These are phyloP conservation scores for Mycosphaerella arachidis DNA, from an alignment of 2,329 filamentous ascomycete genomes.

Conservation along the genomic window DNA sequence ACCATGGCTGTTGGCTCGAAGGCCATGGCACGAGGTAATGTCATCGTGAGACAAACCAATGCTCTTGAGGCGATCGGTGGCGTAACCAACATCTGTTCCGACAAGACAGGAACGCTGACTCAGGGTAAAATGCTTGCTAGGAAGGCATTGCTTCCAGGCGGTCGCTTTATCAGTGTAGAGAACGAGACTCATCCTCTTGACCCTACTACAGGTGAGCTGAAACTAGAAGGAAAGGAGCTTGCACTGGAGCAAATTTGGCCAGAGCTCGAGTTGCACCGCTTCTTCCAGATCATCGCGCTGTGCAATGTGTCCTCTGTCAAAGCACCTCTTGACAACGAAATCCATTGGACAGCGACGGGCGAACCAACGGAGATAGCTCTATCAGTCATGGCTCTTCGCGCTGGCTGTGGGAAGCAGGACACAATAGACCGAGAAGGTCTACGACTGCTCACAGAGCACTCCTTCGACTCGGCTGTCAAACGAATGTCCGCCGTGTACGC, in stretches of 20 bases:
- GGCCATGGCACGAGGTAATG: slow-evolving; percentile 59
- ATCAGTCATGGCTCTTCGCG: slow-evolving; percentile 66
- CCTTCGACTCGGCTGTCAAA: slow-evolving; percentile 34
- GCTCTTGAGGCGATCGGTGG: slow-evolving; percentile 61
- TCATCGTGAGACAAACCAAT: slow-evolving; percentile 61
- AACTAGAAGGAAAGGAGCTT: slow-evolving; percentile 9
- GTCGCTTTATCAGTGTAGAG: slow-evolving; percentile 56
- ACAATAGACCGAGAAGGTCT: slow-evolving; percentile 2
- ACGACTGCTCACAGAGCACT: slow-evolving; percentile 27
- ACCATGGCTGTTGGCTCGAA: slow-evolving; percentile 61
- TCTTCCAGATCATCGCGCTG: slow-evolving; percentile 57
- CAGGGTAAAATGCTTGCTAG: slow-evolving; percentile 58
- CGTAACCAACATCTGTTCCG: slow-evolving; percentile 64
- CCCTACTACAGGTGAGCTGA: slow-evolving; percentile 37
- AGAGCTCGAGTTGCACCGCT: slow-evolving; percentile 44
- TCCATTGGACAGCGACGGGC: slow-evolving; percentile 58
- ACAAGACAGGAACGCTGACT: slow-evolving; percentile 60
- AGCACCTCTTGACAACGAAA: slow-evolving; percentile 43
- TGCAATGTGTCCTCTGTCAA: slow-evolving; percentile 59
- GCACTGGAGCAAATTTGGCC: slow-evolving; percentile 38
- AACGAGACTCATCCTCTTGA: slow-evolving; percentile 54
- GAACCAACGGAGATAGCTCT: slow-evolving; percentile 70
- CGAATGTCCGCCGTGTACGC: slow-evolving; percentile 33
- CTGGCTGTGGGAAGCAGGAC: slow-evolving; percentile 34
- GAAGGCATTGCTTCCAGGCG: slow-evolving; percentile 55